Evolutionary conservation across 495 filamentous ascomycete genomes (phyloP).

Genomic region (Pyrenula massariospora): DNA sequence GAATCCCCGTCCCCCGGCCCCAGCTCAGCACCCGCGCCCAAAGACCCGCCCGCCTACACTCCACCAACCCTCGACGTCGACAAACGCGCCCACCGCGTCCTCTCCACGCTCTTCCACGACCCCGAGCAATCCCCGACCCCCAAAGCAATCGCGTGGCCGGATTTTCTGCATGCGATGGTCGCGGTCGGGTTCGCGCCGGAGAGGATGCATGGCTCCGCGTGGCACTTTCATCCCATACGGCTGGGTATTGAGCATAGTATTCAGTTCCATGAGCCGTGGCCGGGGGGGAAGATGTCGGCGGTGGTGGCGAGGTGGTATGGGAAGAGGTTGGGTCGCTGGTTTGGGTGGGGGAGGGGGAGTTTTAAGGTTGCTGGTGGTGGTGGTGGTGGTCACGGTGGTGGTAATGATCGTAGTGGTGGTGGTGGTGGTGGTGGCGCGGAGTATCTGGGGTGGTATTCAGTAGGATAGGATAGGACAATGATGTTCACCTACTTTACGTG

Average conservation of each 20-base stretch:
- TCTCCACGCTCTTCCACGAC: conserved; percentile 30
- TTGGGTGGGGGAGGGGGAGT: too few species aligned
- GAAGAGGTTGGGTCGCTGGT: conserved; percentile 29
- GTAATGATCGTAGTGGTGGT: conserved; percentile 51
- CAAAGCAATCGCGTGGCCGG: conserved; percentile 35
- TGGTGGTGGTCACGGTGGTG: conserved; percentile 56
- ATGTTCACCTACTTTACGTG: too few species aligned
- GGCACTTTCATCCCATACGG: conserved; percentile 31
- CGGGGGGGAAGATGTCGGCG: conserved; percentile 31
- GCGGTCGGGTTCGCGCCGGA: conserved; percentile 28
- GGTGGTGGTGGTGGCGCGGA: conserved; percentile 59
- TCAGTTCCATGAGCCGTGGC: conserved; percentile 43
- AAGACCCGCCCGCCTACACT: too few species aligned
- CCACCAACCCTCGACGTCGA: too few species aligned
- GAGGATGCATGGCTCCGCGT: conserved; percentile 42
- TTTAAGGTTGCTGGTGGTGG: conserved; percentile 60
- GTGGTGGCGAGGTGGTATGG: conserved; percentile 23
- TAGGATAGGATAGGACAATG: too few species aligned
- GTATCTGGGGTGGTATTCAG: too few species aligned
- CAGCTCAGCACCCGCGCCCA: too few species aligned
- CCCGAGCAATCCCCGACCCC: conserved; percentile 12
- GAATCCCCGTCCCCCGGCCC: too few species aligned
- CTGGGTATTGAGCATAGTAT: conserved; percentile 29
- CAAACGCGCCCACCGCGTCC: conserved; percentile 31
- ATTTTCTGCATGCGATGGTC: conserved; percentile 40